Base-by-base conservation (phyloP, 352 stramenopile species). In the Globisporangium lucens region DNA sequence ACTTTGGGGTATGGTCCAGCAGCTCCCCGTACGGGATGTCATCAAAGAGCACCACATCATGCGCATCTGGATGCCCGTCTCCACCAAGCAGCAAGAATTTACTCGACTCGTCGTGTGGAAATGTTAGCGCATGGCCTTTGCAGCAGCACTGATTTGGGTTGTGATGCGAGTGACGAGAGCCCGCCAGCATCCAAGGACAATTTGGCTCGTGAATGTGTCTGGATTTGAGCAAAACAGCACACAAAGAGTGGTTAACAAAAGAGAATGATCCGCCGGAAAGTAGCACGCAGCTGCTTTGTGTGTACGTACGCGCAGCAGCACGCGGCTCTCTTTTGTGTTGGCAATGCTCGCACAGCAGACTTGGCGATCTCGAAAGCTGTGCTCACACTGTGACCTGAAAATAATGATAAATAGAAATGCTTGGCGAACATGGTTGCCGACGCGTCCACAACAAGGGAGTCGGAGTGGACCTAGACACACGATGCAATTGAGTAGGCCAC, bases 391-490 rank as follows among this genome's bases (percentile, higher is more conserved):
- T 90, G 67, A 9, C 86, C 86, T 7, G 83, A 83, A 61, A 94
- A 93, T 2, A 94, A 69, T 20, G 86, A 91, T 30, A 93, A 49
- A 65, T 94, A 94, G 72, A 94, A 94, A 56, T 93, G 84, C 61
- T 94, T 94, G 61, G 86, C 85, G 69, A 94, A 93, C 80, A 91
- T 90, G 0, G 81, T 94, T 15, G 83, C 86, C 0, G 77, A 87
- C 24, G 76, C 83, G 43, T 94, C 86, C 5, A 94, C 79, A 3
- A 93, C 83, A 10, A 90, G 75, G 3, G 84, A 92, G 53, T 93
- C 84, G 29, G 83, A 93, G 66, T 93, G 85, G 9, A 92, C 83
- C 77, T 85, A 22, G 13, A 9, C 17, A 5, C n/a, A 38, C 22
- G 7, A 38, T 24, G 38, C 38, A 7, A 13, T 35, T 10, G 35